Evolutionary conservation across 176 grass and related monocot species (phyloP).

Genomic region (Alloteropsis semialata): DNA sequence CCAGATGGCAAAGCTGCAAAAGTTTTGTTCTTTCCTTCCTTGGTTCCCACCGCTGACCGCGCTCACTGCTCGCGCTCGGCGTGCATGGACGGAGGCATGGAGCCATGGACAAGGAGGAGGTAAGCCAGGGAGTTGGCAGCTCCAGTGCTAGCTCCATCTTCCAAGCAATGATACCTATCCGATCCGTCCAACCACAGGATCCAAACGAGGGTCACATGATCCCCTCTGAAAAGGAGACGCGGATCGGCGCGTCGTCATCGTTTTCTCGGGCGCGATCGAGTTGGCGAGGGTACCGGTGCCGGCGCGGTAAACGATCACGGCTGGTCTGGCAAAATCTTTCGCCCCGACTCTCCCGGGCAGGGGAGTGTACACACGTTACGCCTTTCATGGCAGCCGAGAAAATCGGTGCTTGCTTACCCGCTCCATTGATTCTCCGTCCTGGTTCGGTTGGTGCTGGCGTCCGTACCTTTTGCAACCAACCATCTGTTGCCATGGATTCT

Average conservation of each 20-base stretch:
- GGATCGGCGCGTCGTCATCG: constrained; percentile 12
- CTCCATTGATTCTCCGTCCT: constrained; percentile 9
- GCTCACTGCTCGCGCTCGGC: background rate
- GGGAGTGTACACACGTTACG: background rate
- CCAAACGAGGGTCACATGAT: constrained; percentile 14
- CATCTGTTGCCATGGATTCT: background rate
- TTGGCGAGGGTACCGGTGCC: background rate
- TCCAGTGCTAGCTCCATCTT: background rate
- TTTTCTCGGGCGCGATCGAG: background rate
- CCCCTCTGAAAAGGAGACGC: background rate
- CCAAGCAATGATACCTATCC: background rate
- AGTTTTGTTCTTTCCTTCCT: too few relatives aligned
- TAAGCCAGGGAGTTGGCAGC: background rate
- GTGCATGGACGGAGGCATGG: background rate
- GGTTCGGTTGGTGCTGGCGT: background rate
- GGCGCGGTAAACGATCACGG: background rate
- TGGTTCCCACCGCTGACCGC: background rate
- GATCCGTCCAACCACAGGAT: background rate
- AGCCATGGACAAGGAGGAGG: background rate
- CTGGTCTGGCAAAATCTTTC: background rate
- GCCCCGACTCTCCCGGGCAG: background rate
- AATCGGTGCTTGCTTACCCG: background rate
- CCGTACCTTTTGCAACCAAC: background rate
- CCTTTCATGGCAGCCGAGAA: background rate
- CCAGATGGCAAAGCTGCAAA: background rate